A percentile compares a stretch with the other conserved stretches of the same genome.
Evolutionary conservation across 257 asterid genomes (phyloP).

Genomic region (Knoxia roxburghii): DNA sequence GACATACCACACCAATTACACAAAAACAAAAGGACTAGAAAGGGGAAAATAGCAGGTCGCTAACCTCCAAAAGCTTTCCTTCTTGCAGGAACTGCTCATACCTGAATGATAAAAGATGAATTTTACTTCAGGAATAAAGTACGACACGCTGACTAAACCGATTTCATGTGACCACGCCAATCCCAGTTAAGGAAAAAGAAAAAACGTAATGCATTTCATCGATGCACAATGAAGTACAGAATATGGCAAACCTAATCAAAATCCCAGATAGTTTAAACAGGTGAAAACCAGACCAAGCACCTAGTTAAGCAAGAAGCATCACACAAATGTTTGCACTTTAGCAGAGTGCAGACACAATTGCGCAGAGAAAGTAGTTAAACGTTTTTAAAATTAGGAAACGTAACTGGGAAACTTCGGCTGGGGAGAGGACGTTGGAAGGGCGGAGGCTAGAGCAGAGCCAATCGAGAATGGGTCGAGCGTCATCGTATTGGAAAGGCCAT

Average conservation of each 20-base stretch:
- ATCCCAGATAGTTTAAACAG: neutral
- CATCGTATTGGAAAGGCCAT: constrained; percentile 99
- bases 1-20: neutral
- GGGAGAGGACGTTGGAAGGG: constrained; percentile 85
- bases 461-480: constrained; percentile 88
- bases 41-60: neutral
- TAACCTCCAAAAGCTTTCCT: constrained; percentile 91
- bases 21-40: neutral
- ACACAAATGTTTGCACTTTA: neutral
- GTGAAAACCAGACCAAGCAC: neutral
- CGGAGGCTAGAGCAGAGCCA: constrained; percentile 98
- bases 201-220: no score
- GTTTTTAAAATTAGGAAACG: constrained; percentile 1
- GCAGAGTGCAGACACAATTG: neutral
- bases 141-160: neutral
- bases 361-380: neutral
- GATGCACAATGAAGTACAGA: no score
- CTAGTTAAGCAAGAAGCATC: neutral
- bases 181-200: no score
- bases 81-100: constrained; percentile 74
- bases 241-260: neutral
- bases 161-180: neutral
- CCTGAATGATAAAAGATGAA: constrained; percentile 30
- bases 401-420: constrained; percentile 81
- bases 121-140: neutral